Conservation (phyloP, 257 asterid genomes). For the Solanum megistacrolobum region DNA sequence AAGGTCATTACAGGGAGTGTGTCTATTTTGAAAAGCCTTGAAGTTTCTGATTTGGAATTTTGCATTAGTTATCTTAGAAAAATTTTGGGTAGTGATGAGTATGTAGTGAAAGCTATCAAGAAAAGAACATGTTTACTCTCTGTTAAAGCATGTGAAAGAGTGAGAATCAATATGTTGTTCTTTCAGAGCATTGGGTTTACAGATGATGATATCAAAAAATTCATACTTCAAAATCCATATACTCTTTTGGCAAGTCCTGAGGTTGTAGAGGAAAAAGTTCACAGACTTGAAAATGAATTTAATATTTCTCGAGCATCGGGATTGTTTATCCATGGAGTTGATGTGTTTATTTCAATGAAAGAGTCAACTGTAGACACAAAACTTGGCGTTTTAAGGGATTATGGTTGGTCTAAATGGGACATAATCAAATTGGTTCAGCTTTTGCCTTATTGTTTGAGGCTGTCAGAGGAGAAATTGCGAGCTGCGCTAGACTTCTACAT, state of each 20-base stretch:
- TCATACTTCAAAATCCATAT: neutral
- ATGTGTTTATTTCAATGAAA: neutral
- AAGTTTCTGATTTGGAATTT: neutral
- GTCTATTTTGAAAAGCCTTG: neutral
- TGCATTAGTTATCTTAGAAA: neutral
- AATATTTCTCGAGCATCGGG: neutral
- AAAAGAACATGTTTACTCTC: neutral
- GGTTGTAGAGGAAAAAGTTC: neutral
- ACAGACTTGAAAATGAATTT: neutral
- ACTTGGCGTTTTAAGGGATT: neutral
- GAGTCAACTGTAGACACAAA: neutral
- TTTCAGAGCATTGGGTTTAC: neutral
- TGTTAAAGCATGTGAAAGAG: neutral
- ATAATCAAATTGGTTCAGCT: neutral
- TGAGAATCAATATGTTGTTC: neutral
- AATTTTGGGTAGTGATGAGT: conserved; percentile 1
- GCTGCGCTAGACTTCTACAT: neutral
- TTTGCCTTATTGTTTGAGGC: neutral
- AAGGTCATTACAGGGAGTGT: neutral
- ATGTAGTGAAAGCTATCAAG: neutral
- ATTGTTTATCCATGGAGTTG: conserved; percentile 2
- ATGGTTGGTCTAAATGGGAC: neutral
- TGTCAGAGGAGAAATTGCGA: neutral
- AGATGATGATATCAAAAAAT: neutral
- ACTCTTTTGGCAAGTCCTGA: neutral